Conservation (phyloP, 225 moss, liverwort and hornwort species). For the Polytrichum commune region DNA sequence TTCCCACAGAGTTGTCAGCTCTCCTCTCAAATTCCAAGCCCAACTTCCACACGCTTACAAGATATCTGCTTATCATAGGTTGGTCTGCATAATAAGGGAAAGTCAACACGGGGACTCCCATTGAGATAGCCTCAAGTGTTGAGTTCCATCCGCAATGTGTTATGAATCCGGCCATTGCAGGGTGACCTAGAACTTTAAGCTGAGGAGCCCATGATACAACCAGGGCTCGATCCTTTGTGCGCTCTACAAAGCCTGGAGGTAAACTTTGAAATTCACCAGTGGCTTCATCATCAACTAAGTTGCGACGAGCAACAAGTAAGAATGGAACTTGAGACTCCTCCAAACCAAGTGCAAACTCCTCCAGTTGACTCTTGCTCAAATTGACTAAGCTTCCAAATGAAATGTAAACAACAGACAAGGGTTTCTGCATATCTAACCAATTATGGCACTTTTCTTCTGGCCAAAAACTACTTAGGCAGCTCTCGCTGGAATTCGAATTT, state of each 20-base stretch:
- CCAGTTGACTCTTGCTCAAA: neutral
- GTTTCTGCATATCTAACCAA: slow-evolving; percentile 4
- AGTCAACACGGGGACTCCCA: slow-evolving; percentile 20
- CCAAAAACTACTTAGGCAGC: slow-evolving; percentile 9
- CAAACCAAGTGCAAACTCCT: slow-evolving; percentile 12
- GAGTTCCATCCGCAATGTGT: slow-evolving; percentile 28
- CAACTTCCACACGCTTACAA: slow-evolving; percentile 16
- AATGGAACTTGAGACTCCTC: slow-evolving; percentile 19
- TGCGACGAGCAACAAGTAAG: slow-evolving; percentile 12
- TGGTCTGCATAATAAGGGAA: slow-evolving; percentile 15
- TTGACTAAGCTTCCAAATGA: slow-evolving; percentile 13
- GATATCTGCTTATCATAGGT: slow-evolving; percentile 22
- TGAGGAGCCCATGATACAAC: too few species aligned
- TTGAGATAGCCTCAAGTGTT: slow-evolving; percentile 15
- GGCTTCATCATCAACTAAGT: neutral
- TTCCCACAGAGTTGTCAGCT: slow-evolving; percentile 13
- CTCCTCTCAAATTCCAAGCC: slow-evolving; percentile 16
- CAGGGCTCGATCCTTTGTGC: too few species aligned
- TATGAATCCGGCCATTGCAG: slow-evolving; percentile 20
- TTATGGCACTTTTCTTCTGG: slow-evolving; percentile 17
- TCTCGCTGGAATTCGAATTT: neutral
- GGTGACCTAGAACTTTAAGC: slow-evolving; percentile 5
- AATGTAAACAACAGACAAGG: slow-evolving; percentile 17
- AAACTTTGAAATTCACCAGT: too few species aligned
- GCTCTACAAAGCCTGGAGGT: too few species aligned